These are phyloP conservation scores for Apodospora peruviana DNA, from an alignment of 495 filamentous ascomycete species.

Conservation along the genomic window DNA sequence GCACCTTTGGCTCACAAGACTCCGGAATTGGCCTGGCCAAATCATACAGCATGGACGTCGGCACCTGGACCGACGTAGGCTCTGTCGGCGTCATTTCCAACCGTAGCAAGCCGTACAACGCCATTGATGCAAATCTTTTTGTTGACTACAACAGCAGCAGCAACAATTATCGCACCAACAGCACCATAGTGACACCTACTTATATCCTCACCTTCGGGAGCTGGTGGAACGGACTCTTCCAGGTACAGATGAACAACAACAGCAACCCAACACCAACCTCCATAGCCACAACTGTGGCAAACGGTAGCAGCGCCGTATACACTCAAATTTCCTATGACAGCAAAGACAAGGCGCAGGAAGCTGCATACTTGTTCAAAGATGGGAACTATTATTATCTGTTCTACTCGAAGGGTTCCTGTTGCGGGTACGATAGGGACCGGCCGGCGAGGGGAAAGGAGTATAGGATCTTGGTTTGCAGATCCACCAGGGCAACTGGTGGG, in stretches of 20 bases:
- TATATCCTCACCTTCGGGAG: constrained; percentile 61
- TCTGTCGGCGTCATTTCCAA: constrained; percentile 44
- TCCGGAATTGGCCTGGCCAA: constrained; percentile 65
- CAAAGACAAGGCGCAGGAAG: constrained; percentile 52
- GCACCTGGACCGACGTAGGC: constrained; percentile 56
- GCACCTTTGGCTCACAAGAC: constrained; percentile 56
- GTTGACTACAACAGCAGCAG: constrained; percentile 30
- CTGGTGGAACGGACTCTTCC: constrained; percentile 66
- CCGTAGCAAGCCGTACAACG: constrained; percentile 52
- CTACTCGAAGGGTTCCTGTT: constrained; percentile 59
- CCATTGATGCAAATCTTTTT: constrained; percentile 65
- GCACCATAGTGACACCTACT: no score
- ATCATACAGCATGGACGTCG: constrained; percentile 53
- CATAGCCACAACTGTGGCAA: no score
- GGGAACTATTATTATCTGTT: constrained; percentile 61
- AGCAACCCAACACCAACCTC: constrained; percentile 22
- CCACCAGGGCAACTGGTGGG: constrained; percentile 41
- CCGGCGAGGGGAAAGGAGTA: constrained; percentile 60
- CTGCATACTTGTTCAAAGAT: constrained; percentile 49
- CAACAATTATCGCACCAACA: no score
- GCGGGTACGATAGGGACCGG: constrained; percentile 41
- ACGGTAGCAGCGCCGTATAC: no score
- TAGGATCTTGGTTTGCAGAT: constrained; percentile 59
- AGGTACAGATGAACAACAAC: constrained; percentile 47
- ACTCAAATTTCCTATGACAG: constrained; percentile 51